A percentile compares a stretch with the other conserved stretches of the same genome.
Evolutionary conservation across 495 filamentous ascomycete species (phyloP).

Genomic region (Hamigera avellanea): DNA sequence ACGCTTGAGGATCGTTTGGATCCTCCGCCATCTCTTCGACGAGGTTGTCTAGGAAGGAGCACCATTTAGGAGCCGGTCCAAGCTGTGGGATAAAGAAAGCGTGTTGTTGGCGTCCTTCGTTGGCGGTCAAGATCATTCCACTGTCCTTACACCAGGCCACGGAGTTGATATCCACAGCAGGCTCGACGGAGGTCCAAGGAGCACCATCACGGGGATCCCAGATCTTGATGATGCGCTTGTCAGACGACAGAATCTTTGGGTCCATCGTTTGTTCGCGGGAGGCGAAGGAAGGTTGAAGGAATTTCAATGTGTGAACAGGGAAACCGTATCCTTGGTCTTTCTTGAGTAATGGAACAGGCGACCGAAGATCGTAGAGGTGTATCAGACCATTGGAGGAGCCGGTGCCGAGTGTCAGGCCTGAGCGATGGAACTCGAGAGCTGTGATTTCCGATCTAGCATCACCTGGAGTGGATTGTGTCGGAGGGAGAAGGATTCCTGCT

Average conservation of each 20-base stretch:
- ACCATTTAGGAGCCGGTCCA: conserved; percentile 89
- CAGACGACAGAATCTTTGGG: conserved; percentile 80
- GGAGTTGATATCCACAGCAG: conserved; percentile 83
- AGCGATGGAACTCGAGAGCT: conserved; percentile 72
- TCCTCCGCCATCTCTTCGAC: conserved; percentile 97
- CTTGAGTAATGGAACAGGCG: conserved; percentile 68
- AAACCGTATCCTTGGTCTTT: conserved; percentile 97
- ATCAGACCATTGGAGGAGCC: conserved; percentile 84
- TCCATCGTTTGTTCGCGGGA: conserved; percentile 49
- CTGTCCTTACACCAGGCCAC: conserved; percentile 80
- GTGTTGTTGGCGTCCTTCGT: conserved; percentile 87
- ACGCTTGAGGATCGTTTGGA: conserved; percentile 56
- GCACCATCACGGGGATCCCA: conserved; percentile 74
- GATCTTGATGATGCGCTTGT: conserved; percentile 94
- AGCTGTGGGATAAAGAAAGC: conserved; percentile 93
- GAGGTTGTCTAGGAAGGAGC: conserved; percentile 88
- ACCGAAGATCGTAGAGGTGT: conserved; percentile 85
- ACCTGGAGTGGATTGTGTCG: conserved; percentile 22
- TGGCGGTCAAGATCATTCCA: conserved; percentile 89
- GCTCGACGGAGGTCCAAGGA: conserved; percentile 92
- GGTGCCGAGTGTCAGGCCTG: conserved; percentile 78
- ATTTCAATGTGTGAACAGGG: conserved; percentile 80
- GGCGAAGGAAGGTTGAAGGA: conserved; percentile 63
- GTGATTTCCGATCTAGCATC: conserved; percentile 66
- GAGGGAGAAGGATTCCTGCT: conserved; percentile 58